Base-by-base conservation (phyloP, 495 filamentous ascomycete species). In the Trichoderma asperelloides region DNA sequence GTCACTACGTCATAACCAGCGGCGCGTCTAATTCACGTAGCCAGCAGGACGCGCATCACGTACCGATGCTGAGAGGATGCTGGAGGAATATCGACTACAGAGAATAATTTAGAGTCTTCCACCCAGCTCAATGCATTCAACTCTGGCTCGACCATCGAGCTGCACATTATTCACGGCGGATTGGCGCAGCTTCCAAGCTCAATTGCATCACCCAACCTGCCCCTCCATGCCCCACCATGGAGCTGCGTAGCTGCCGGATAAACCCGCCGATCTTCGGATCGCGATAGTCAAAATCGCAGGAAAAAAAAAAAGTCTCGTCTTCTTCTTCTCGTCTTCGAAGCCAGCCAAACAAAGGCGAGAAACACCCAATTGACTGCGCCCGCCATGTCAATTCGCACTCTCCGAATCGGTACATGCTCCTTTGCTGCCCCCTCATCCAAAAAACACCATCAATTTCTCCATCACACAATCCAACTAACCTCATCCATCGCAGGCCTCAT, bases 401-500 rank as follows among this genome's bases (percentile, higher is more conserved):
- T 64, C 7, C 41, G 62, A 41, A 64, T 64, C 62, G 62, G 62
- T 64, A 64, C 16, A 25, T 64, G 7, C 33, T 8, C 33, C 23
- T 5, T 15, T n/a, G n/a, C n/a, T n/a, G n/a, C n/a, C n/a, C n/a
- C n/a, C n/a, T n/a, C n/a, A n/a, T 45, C 43, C 43, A 62, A 33
- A 13, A 3, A 62, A 15, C 7, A 62, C 28, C 55, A 33, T 33
- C 55, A 25, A 25, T 25, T 13, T 25, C 25, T 33, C 11, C 30
- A 33, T 62, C 23, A 64, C 40, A 3, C 15, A 25, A 64, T 28
- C 33, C 60, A 28, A 63, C 70, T 68, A 69, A 40, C 47, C 16
- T 40, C 62, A 64, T 62, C n/a, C 21, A 13, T 30, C 72, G 62
- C 71, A 96, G 93, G 93, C 74, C 89, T 98, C 75, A 97, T 98